These are phyloP conservation scores for Aaosphaeria pasadenensis DNA, from an alignment of 2,329 filamentous ascomycete species.

Conservation along the genomic window DNA sequence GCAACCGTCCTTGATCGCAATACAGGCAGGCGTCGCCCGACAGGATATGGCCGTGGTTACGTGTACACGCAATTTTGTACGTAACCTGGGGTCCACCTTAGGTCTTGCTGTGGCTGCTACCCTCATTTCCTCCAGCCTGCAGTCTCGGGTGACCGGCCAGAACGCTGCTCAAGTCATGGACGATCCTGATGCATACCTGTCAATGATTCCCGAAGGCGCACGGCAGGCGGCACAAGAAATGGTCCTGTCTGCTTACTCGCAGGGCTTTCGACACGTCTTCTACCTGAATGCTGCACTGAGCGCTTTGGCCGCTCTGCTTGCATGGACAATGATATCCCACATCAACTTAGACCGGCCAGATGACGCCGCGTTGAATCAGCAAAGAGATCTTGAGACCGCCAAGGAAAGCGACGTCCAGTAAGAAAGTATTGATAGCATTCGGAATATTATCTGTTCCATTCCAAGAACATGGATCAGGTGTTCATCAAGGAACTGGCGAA, in stretches of 20 bases:
- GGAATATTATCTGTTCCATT: too few relatives aligned
- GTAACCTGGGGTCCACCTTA: conserved; percentile 55
- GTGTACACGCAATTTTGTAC: conserved; percentile 60
- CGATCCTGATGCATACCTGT: not conserved
- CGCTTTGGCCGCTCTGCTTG: not conserved
- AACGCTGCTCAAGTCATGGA: not conserved
- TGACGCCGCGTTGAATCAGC: not conserved
- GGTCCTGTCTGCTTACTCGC: not conserved
- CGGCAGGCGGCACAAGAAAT: not conserved
- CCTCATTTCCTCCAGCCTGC: not conserved
- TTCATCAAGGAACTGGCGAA: too few relatives aligned
- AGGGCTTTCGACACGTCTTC: not conserved
- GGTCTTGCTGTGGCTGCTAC: conserved; percentile 14
- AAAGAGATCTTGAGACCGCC: not conserved
- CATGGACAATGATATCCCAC: not conserved
- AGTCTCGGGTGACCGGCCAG: not conserved
- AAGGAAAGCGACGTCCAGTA: not conserved
- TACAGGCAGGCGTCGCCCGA: conserved; percentile 50
- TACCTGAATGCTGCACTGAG: not conserved
- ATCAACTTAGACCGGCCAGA: not conserved
- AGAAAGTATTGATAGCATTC: too few relatives aligned
- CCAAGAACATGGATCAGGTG: too few relatives aligned
- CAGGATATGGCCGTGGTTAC: conserved; percentile 60
- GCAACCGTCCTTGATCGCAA: conserved; percentile 54
- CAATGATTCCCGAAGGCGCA: not conserved